Conservation (phyloP, 1,284 basidiomycete species). For the Xerocomus nothofagi region DNA sequence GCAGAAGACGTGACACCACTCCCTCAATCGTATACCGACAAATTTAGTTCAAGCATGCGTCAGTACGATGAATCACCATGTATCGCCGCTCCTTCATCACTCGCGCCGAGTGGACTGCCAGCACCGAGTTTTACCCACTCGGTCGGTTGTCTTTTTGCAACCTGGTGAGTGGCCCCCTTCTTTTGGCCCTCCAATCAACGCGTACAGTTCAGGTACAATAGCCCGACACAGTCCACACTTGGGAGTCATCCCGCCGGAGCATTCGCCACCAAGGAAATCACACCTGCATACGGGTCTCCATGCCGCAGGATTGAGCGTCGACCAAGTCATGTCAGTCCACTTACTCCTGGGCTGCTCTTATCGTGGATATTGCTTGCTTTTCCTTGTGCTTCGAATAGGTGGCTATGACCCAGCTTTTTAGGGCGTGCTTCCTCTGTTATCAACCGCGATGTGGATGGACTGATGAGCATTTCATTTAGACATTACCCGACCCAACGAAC, state of each 20-base stretch:
- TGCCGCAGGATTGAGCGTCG: conserved; percentile 19
- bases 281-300: conserved; percentile 36
- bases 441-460: no score
- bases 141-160: conserved; percentile 5
- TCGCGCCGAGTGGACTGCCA: background rate
- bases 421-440: background rate
- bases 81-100: conserved; percentile 2
- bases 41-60: conserved; percentile 26
- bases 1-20: conserved; percentile 41
- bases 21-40: conserved; percentile 11
- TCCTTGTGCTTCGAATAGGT: no score
- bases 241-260: conserved; percentile 16
- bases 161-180: no score
- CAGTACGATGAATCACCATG: conserved; percentile 21
- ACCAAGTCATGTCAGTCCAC: no score
- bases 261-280: conserved; percentile 31
- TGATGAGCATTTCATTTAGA: conserved; percentile 5
- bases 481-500: background rate
- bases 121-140: conserved; percentile 10
- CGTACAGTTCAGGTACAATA: conserved; percentile 15
- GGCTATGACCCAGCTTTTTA: no score
- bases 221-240: conserved; percentile 23
- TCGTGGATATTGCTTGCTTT: no score
- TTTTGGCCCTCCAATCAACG: conserved; percentile 6
- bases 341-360: no score